phyloP scores from a whole-genome alignment of 192 early-diverging fungal genomes.

The Allomyces arbusculus region DNA sequence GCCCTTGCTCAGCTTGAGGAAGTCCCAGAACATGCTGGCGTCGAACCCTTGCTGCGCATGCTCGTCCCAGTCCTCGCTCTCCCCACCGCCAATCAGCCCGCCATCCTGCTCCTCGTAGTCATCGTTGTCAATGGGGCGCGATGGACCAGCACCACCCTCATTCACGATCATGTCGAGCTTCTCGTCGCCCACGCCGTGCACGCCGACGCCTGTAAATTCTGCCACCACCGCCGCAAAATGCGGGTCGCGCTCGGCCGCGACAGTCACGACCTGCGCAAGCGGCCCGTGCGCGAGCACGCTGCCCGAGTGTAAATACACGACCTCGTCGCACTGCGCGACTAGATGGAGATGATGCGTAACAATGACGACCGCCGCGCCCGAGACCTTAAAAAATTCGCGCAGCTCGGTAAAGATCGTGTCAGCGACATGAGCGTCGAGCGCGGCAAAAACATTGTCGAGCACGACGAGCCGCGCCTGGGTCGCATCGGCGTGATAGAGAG shows the following conservation, averaged over 20 bases:
- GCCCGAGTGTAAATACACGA: neutral
- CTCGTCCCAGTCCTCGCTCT: no score
- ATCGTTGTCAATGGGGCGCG: no score
- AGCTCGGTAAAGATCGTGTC: neutral
- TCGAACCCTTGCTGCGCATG: no score
- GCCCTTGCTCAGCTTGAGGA: no score
- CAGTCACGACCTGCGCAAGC: neutral
- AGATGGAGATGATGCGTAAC: neutral
- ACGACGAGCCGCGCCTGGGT: neutral
- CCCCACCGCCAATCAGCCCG: no score
- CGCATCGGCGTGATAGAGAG: neutral
- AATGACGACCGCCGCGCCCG: neutral
- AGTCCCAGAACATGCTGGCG: no score
- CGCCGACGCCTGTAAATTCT: neutral
- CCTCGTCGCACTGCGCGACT: neutral
- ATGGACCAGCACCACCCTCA: no score
- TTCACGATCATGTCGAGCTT: no score
- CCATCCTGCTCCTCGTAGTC: no score
- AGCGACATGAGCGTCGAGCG: neutral
- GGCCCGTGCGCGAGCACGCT: neutral
- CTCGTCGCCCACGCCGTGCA: no score
- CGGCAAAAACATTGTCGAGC: neutral
- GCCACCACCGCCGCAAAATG: neutral
- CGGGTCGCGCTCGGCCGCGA: neutral
- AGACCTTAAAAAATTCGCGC: neutral